A percentile compares a stretch with the other conserved stretches of the same genome.
Evolutionary conservation across 2,329 filamentous ascomycete species (phyloP).

Genomic region (Fusarium chlamydosporum): DNA sequence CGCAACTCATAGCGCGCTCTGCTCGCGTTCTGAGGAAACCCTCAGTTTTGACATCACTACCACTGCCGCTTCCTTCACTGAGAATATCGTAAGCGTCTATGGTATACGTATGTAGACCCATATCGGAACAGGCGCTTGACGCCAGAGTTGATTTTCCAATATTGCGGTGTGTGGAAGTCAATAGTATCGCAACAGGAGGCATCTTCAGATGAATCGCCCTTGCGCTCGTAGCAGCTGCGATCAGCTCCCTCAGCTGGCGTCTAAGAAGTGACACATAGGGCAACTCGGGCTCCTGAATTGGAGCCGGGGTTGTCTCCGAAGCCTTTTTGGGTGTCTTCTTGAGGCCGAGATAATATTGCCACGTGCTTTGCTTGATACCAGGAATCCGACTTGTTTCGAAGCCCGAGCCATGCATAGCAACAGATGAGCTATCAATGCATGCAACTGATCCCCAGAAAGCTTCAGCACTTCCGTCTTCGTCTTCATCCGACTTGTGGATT

Average conservation of each 20-base stretch:
- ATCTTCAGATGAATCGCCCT: slow-evolving; percentile 88
- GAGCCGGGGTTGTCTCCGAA: slow-evolving; percentile 56
- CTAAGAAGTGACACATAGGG: slow-evolving; percentile 71
- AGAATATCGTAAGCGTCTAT: slow-evolving; percentile 95
- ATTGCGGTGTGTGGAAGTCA: slow-evolving; percentile 91
- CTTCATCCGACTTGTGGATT: slow-evolving; percentile 66
- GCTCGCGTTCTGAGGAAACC: slow-evolving; percentile 89
- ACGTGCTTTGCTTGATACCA: slow-evolving; percentile 79
- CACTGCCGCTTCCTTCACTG: slow-evolving; percentile 85
- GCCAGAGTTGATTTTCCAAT: slow-evolving; percentile 92
- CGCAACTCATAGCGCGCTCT: slow-evolving; percentile 90
- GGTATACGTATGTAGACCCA: slow-evolving; percentile 89
- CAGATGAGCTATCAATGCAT: slow-evolving; percentile 86
- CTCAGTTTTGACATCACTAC: slow-evolving; percentile 93
- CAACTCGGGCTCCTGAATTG: slow-evolving; percentile 62
- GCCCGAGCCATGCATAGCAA: slow-evolving; percentile 92
- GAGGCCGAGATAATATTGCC: slow-evolving; percentile 90
- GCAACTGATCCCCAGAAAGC: slow-evolving; percentile 89
- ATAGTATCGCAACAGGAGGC: slow-evolving; percentile 87
- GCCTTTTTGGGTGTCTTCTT: slow-evolving; percentile 71
- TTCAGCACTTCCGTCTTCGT: slow-evolving; percentile 72
- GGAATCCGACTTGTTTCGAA: slow-evolving; percentile 87
- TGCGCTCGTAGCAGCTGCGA: slow-evolving; percentile 89
- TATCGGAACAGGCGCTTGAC: slow-evolving; percentile 82
- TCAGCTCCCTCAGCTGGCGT: slow-evolving; percentile 83